phyloP scores from a whole-genome alignment of 331 rosid genomes.

The Erythrophleum ivorense region DNA sequence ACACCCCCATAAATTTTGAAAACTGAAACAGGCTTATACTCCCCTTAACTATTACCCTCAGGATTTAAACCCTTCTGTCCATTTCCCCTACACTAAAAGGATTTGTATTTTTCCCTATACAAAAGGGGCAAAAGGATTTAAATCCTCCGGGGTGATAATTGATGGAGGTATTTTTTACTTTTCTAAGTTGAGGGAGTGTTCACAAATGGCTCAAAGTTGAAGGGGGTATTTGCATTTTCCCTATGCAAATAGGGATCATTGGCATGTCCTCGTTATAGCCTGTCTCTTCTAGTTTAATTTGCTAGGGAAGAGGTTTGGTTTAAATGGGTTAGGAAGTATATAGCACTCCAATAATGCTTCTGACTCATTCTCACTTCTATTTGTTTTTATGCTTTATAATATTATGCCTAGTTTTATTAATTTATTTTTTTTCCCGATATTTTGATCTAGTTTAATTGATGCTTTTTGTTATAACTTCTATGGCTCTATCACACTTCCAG shows the following conservation, averaged over 20 bases:
- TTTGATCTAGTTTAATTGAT: not conserved
- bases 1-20: too few relatives aligned
- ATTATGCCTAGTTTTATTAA: not conserved
- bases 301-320: conserved; percentile 4
- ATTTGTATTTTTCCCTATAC: too few relatives aligned
- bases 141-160: too few relatives aligned
- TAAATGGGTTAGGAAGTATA: conserved; percentile 1
- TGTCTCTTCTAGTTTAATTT: not conserved
- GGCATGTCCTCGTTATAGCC: not conserved
- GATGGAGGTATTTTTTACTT: not conserved
- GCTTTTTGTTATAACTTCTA: not conserved
- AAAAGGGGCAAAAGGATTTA: too few relatives aligned
- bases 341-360: not conserved
- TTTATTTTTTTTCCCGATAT: not conserved
- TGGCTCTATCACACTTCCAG: not conserved
- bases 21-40: too few relatives aligned
- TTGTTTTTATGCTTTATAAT: not conserved
- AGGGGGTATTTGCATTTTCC: not conserved
- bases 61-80: too few relatives aligned
- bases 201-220: not conserved
- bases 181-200: not conserved
- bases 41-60: too few relatives aligned
- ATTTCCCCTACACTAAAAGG: too few relatives aligned
- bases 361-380: not conserved
- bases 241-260: not conserved